Base-by-base conservation (phyloP, 106 monocot genomes). In the Dendrobium huoshanense region DNA sequence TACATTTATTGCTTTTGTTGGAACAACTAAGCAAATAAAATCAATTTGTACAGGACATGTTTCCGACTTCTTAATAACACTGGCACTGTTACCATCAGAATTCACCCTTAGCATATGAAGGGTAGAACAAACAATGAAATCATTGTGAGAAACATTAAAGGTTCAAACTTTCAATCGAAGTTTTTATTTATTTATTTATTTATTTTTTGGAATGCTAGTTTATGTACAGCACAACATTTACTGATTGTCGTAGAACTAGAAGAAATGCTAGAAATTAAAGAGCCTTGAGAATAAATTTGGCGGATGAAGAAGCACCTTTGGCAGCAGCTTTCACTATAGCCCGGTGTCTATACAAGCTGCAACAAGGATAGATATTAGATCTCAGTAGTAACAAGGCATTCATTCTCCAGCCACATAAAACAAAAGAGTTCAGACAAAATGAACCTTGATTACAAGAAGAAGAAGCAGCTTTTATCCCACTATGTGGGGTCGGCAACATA, bases 251-350 rank as follows among this genome's bases (percentile, higher is more conserved):
- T 29, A 79, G 15, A 43, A 43, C 1, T 8, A 43, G 7, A 13
- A 47, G 49, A 44, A 51, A 4, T 29, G 7, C 48, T 49, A 9
- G 6, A 31, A 56, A 61, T 90, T 75, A 94, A n/a, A 94, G 65
- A 25, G 88, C 83, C 80, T 88, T 95, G 79, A 84, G 59, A 45
- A 91, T 47, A 76, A 92, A 72, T 77, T 86, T 91, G 64, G 87
- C 81, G 11, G 95, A 83, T 1, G 82, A 55, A 42, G 64, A 42
- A 7, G 88, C 84, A 2, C 95, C 91, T 59, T 65, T 87, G 17
- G 91, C 93, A 24, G 89, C 89, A 72, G 85, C 89, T 85, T 93
- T 91, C 82, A 95, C 40, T 44, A 93, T 78, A 42, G 80, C 88
- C 13, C 88, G 84, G 45, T 89, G 82, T 17, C 78, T 81, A 70